phyloP scores from a whole-genome alignment of 192 early-diverging fungal species.

The Coemansia sp. region DNA sequence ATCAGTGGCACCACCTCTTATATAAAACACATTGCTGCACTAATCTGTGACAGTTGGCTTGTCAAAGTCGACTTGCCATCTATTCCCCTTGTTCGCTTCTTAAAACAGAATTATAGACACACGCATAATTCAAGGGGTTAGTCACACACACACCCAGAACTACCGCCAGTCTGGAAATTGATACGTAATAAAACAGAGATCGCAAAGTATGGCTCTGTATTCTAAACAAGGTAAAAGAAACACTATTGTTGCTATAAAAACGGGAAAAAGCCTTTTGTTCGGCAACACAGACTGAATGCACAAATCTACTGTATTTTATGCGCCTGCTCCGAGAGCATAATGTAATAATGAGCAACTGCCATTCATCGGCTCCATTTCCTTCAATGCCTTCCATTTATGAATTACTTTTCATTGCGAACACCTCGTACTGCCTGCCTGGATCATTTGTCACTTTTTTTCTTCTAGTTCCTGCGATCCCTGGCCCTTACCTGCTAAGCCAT shows the following conservation, averaged over 20 bases:
- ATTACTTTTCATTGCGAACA: neutral
- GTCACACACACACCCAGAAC: too few relatives aligned
- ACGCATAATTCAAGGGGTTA: too few relatives aligned
- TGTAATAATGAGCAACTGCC: neutral
- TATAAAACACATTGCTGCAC: too few relatives aligned
- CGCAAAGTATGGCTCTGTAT: constrained; percentile 34
- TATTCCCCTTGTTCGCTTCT: neutral
- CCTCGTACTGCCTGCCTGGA: neutral
- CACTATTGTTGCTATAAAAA: neutral
- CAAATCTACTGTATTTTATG: neutral
- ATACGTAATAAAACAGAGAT: constrained; percentile 1
- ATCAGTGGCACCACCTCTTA: too few relatives aligned
- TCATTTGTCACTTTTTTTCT: neutral
- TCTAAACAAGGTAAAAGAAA: constrained; percentile 40
- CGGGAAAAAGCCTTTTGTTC: neutral
- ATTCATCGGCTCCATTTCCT: neutral
- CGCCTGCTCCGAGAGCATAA: neutral
- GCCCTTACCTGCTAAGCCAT: constrained; percentile 4
- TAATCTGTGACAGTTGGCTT: too few relatives aligned
- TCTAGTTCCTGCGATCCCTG: neutral
- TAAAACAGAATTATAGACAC: neutral
- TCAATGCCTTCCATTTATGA: neutral
- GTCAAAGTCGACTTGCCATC: too few relatives aligned
- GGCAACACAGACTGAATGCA: neutral
- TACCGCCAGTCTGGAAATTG: neutral